phyloP scores from a whole-genome alignment of 2,329 filamentous ascomycete species.

The Metarhizium sp. region DNA sequence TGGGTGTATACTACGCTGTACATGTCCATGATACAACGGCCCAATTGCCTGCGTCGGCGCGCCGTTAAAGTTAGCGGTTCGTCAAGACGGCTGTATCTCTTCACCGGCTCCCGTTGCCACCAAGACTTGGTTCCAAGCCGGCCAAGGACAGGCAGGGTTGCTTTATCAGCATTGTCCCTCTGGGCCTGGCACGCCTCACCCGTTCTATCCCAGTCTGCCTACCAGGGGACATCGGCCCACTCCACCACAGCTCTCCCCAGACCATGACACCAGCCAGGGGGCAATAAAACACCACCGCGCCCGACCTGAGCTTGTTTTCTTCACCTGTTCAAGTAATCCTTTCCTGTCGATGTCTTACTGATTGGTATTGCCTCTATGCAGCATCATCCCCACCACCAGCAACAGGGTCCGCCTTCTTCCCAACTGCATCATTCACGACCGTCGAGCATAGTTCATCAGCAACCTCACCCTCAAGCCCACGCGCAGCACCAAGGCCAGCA shows the following conservation, averaged over 20 bases:
- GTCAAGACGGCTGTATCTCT: background rate
- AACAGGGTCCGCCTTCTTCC: constrained; percentile 60
- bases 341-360: constrained; percentile 36
- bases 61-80: background rate
- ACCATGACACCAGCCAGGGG: constrained; percentile 36
- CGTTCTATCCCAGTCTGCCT: constrained; percentile 38
- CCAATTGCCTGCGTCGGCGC: background rate
- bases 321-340: constrained; percentile 25
- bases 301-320: constrained; percentile 31
- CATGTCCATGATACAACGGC: too few species aligned
- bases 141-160: constrained; percentile 19
- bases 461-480: constrained; percentile 21
- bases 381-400: constrained; percentile 67
- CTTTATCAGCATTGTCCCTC: constrained; percentile 30
- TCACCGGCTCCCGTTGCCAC: background rate
- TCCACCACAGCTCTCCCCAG: constrained; percentile 28
- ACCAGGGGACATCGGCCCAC: constrained; percentile 28
- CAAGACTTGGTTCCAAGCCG: constrained; percentile 15
- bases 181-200: constrained; percentile 39
- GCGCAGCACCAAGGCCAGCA: constrained; percentile 58
- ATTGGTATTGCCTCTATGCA: constrained; percentile 55
- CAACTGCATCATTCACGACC: constrained; percentile 61
- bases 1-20: background rate
- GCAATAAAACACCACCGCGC: constrained; percentile 43
- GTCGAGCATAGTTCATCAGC: constrained; percentile 64